Evolutionary conservation across 495 filamentous ascomycete species (phyloP), one percentile per base, ranked within the genome.

Genomic region (Cryomyces minteri): DNA sequence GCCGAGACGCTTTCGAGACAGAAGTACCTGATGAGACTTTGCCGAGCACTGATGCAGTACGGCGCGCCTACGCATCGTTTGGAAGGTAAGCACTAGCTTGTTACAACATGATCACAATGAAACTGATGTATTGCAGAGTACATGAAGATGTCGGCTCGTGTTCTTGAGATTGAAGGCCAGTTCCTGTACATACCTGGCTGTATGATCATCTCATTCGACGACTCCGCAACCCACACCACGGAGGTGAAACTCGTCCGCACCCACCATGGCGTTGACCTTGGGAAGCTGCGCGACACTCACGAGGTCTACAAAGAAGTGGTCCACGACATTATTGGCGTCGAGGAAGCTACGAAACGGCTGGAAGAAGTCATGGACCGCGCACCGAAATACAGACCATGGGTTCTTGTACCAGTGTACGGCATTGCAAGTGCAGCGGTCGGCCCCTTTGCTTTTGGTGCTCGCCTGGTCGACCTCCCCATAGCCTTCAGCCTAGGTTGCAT

Each of bases 141-240:
- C 55, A 82, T 96, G 80, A 77, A 71, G 45, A 93, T 88, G 85
- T 84, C 83, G 10, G 79, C 88, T 29, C 73, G 84, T 4, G 83
- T 92, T 4, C 71, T 96, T 39, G 81, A 88, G 59, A 87, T 95
- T 40, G 82, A 94, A 48, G 83, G 79, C 38, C 86, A 93, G 48
- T 95, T 93, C 54, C 63, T 94, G 38, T 95, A 94, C 57, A 77
- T 94, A 25, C 88, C 88, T 2, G 84, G 84, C 14, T 92, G 84
- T 54, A 96, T 95, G 88, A 83, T 96, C 49, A 80, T 94, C 48
- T 86, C 84, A 4, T 95, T 96, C 55, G 88, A 93, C 54, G 88
- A 96, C 62, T 69, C 73, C 28, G 72, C 77, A 28, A 92, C 85
- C 6, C 88, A 94, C 55, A 94, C 88, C 6, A 86, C 87, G 5